Evolutionary conservation across 352 stramenopile species (phyloP).

Genomic region (Plasmopara halstedii): DNA sequence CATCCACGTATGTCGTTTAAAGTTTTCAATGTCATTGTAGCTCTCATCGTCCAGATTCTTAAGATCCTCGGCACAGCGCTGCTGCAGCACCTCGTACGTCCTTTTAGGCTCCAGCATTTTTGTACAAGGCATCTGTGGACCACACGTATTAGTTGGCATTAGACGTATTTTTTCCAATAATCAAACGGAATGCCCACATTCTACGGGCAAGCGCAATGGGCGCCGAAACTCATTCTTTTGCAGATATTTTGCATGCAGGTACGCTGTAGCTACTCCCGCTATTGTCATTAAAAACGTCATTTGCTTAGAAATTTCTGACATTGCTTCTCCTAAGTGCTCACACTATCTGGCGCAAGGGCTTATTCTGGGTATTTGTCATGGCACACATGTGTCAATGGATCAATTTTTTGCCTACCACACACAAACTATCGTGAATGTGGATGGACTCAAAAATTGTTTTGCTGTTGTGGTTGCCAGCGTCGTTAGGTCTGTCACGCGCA

Average conservation of each 20-base stretch:
- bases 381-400: constrained; percentile 53
- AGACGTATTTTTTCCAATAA: too few relatives aligned
- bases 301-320: not conserved
- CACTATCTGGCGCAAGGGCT: constrained; percentile 75
- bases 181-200: constrained; percentile 64
- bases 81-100: too few relatives aligned
- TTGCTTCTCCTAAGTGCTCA: constrained; percentile 36
- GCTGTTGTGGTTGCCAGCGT: constrained; percentile 50
- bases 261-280: not conserved
- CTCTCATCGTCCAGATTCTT: too few relatives aligned
- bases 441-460: constrained; percentile 79
- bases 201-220: constrained; percentile 70
- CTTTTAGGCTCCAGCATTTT: constrained; percentile 22
- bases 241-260: constrained; percentile 87
- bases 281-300: too few relatives aligned
- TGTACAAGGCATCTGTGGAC: too few relatives aligned
- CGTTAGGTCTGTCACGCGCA: constrained; percentile 23
- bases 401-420: constrained; percentile 83
- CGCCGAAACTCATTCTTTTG: constrained; percentile 82
- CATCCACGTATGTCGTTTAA: too few relatives aligned
- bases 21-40: too few relatives aligned
- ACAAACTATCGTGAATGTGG: constrained; percentile 62
- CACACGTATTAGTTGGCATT: too few relatives aligned
- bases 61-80: too few relatives aligned
- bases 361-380: constrained; percentile 70